phyloP scores from a whole-genome alignment of 2,329 filamentous ascomycete genomes.

The Nectriaceae sp. region DNA sequence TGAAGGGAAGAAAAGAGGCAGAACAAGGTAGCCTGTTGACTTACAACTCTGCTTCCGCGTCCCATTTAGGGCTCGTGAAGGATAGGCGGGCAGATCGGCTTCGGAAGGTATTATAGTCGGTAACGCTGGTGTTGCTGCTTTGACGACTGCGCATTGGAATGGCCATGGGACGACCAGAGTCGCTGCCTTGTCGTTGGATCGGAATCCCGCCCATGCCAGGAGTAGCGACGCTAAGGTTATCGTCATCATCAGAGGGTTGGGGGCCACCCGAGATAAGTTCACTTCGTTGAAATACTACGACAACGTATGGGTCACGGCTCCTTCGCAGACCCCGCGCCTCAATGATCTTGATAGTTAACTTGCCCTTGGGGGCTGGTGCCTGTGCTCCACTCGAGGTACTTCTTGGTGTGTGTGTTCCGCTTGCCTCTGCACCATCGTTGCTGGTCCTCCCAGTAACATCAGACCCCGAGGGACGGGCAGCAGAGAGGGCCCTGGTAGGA shows the following conservation, averaged over 20 bases:
- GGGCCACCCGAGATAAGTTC: slow-evolving; percentile 93
- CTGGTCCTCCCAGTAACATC: slow-evolving; percentile 44
- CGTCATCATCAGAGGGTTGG: slow-evolving; percentile 63
- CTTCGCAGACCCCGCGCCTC: slow-evolving; percentile 82
- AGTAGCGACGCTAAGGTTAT: slow-evolving; percentile 48
- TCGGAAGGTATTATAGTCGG: slow-evolving; percentile 62
- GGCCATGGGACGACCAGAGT: slow-evolving; percentile 81
- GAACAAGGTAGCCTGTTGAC: too few relatives aligned
- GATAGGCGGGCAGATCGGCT: slow-evolving; percentile 58
- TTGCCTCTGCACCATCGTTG: slow-evolving; percentile 46
- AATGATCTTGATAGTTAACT: slow-evolving; percentile 83
- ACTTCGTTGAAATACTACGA: slow-evolving; percentile 95
- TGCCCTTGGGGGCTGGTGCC: slow-evolving; percentile 76
- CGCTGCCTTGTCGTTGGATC: slow-evolving; percentile 73
- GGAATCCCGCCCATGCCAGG: slow-evolving; percentile 56
- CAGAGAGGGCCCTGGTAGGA: slow-evolving; percentile 83
- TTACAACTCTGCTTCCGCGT: slow-evolving; percentile 93
- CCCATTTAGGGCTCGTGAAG: slow-evolving; percentile 88
- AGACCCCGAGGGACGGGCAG: slow-evolving; percentile 54
- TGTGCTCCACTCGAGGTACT: slow-evolving; percentile 55
- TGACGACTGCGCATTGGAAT: slow-evolving; percentile 97
- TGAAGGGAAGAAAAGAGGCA: not conserved
- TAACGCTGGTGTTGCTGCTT: slow-evolving; percentile 88
- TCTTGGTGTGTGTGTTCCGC: slow-evolving; percentile 55
- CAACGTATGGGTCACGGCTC: slow-evolving; percentile 88